Conservation (phyloP, 768 basidiomycete species). For the Clitopilus hobsonii region DNA sequence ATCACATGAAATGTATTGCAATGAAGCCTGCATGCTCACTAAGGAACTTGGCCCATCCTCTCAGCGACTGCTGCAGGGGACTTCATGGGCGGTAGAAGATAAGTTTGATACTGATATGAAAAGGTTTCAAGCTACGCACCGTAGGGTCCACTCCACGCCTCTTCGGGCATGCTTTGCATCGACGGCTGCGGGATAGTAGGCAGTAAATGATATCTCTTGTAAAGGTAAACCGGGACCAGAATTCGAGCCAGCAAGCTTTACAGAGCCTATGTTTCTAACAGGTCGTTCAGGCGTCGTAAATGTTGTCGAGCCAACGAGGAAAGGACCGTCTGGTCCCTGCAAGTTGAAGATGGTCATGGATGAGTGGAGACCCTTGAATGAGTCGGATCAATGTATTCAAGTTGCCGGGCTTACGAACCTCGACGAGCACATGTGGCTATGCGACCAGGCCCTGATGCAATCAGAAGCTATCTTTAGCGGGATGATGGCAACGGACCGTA, state of each 20-base stretch:
- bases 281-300: conserved; percentile 44
- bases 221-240: conserved; percentile 44
- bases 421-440: no score
- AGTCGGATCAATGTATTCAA: no score
- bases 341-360: conserved; percentile 36
- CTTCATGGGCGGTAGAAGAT: conserved; percentile 16
- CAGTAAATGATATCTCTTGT: conserved; percentile 61
- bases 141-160: conserved; percentile 53
- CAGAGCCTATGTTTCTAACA: conserved; percentile 32
- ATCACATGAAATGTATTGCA: not conserved
- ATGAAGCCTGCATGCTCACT: conserved; percentile 23
- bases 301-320: conserved; percentile 56
- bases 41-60: conserved; percentile 46
- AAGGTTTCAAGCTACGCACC: conserved; percentile 30
- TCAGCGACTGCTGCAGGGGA: conserved; percentile 39
- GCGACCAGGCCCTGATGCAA: not conserved
- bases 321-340: conserved; percentile 37
- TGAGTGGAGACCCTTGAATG: no score
- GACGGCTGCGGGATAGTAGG: conserved; percentile 48
- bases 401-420: no score
- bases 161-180: conserved; percentile 11
- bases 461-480: not conserved
- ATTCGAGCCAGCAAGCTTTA: conserved; percentile 26
- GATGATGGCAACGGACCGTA: not conserved
- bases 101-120: not conserved